Evolutionary conservation across 1,284 basidiomycete genomes (phyloP), one percentile per base, ranked within the genome.

Genomic region (Heterobasidion occidentale): DNA sequence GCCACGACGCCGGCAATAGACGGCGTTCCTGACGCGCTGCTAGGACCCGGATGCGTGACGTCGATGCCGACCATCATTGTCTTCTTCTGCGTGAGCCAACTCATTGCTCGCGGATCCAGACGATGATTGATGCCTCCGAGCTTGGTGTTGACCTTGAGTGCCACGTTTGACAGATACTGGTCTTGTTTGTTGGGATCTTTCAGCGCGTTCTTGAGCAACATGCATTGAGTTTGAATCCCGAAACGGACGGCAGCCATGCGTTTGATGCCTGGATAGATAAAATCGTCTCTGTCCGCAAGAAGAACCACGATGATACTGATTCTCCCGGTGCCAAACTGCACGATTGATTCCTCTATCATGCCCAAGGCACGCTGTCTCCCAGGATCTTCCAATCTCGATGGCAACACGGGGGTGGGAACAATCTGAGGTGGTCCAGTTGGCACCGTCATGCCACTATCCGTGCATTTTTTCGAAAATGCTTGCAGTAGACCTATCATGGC

Each of bases 11-110:
- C 88, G 2, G 84, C 86, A 42, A 92, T 83, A 0, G 88, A 90
- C 0, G 90, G 90, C 1, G 84, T 81, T 12, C 84, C 87, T 11
- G 72, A 73, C 52, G 69, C 66, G 66, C 81, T 82, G 8, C 69
- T 73, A 0, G 77, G 78, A 0, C 82, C 75, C 1, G 86, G 83
- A 66, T 92, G 88, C 1, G 86, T 89, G 1, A 92, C 89, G 62
- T 92, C 87, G 46, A 87, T 84, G 0, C 90, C 90, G 9, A 92
- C 83, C 65, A 92, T 70, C 83, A 92, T 92, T 15, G 89, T 90
- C 58, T 77, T 77, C 63, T 77, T 74, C 65, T 78, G 78, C 2
- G 67, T 80, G 46, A 90, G 67, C 88, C 88, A 90, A 27, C 59
- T 60, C 77, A 85, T 80, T 2, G 78, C 78, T 3, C 60, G 61